phyloP scores from a whole-genome alignment of 2,329 filamentous ascomycete genomes.

The Colletotrichum orbiculare region DNA sequence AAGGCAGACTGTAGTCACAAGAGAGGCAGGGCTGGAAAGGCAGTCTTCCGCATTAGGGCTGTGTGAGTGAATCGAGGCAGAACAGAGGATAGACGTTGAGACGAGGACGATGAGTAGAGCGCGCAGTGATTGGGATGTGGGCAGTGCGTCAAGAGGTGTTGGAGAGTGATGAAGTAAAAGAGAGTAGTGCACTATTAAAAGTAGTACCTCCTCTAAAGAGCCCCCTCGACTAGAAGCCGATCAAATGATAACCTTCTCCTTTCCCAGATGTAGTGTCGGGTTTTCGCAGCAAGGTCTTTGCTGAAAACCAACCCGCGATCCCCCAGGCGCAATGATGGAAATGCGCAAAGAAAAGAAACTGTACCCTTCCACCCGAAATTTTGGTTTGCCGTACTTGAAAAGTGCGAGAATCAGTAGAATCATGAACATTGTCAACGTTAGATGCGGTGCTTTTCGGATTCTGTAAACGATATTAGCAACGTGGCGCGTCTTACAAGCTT shows the following conservation, averaged over 20 bases:
- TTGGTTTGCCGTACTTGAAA: constrained; percentile 37
- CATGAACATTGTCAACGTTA: constrained; percentile 42
- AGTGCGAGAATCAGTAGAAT: constrained; percentile 37
- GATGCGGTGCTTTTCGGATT: constrained; percentile 59
- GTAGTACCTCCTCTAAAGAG: constrained; percentile 37
- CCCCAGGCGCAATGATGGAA: constrained; percentile 32
- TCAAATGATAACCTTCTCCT: constrained; percentile 23
- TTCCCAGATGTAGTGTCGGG: constrained; percentile 29
- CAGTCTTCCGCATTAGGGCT: constrained; percentile 26
- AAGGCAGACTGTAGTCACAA: constrained; percentile 19
- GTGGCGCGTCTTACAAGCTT: not conserved
- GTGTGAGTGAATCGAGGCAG: constrained; percentile 20
- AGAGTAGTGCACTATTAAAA: constrained; percentile 39
- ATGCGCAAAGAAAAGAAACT: constrained; percentile 35
- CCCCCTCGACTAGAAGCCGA: constrained; percentile 35
- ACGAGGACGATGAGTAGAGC: constrained; percentile 18
- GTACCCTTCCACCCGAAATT: constrained; percentile 35
- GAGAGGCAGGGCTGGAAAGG: constrained; percentile 8
- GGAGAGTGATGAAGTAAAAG: constrained; percentile 35
- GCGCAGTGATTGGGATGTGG: constrained; percentile 24
- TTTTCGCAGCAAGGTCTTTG: constrained; percentile 21
- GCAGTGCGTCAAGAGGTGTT: constrained; percentile 35
- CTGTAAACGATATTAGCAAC: constrained; percentile 46
- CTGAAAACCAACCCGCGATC: constrained; percentile 27
- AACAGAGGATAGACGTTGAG: constrained; percentile 5